Percentiles rank a stretch among this genome's conserved stretches.
Conservation (phyloP, 331 rosid genomes). For the Arachis monticola region DNA sequence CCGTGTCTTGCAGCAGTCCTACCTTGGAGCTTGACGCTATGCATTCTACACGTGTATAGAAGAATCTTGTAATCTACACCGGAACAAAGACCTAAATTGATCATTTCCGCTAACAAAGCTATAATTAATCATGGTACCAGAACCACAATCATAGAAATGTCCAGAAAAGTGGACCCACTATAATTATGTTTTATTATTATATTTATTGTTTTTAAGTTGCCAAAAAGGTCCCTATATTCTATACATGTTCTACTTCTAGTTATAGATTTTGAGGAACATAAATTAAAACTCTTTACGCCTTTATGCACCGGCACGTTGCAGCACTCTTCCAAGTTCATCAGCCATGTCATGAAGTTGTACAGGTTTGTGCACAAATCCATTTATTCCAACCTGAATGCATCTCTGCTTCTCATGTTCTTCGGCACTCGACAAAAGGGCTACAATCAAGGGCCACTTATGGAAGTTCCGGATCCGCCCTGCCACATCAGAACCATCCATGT, state of each 20-base stretch:
- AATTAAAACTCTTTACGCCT: conserved; percentile 35
- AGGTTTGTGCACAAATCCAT: conserved; percentile 76
- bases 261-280: not conserved
- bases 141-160: conserved; percentile 31
- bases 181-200: conserved; percentile 20
- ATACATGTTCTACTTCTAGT: conserved; percentile 28
- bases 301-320: conserved; percentile 60
- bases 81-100: too few species aligned
- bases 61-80: too few species aligned
- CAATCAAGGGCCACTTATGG: conserved; percentile 65
- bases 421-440: conserved; percentile 73
- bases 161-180: conserved; percentile 38
- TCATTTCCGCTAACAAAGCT: not conserved
- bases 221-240: conserved; percentile 23
- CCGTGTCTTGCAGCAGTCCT: too few species aligned
- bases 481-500: conserved; percentile 82
- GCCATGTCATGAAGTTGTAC: conserved; percentile 67
- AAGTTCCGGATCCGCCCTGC: conserved; percentile 66
- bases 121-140: not conserved
- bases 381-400: conserved; percentile 78
- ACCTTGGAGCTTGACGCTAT: too few species aligned
- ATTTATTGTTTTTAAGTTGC: not conserved
- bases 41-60: too few species aligned
- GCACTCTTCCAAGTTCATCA: conserved; percentile 62
- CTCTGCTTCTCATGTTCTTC: conserved; percentile 72